Evolutionary conservation across 2,329 filamentous ascomycete genomes (phyloP).

Genomic region (Botrytis fabae): DNA sequence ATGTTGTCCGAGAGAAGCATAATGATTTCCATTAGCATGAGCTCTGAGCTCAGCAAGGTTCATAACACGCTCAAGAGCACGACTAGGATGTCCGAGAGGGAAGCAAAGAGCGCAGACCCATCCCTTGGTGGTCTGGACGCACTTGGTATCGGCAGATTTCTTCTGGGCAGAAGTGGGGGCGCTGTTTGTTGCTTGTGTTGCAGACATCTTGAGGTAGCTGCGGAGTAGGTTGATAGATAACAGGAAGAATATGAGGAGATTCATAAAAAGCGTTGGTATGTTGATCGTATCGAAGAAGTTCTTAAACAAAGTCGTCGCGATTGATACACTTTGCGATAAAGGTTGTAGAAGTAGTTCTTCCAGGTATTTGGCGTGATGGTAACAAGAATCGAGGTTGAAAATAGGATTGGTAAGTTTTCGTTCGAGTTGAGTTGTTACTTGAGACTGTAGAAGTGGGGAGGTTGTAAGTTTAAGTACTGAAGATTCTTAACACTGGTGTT

Average conservation of each 20-base stretch:
- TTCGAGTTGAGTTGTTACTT: background rate
- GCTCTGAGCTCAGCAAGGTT: background rate
- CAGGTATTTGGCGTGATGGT: background rate
- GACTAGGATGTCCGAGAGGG: constrained; percentile 5
- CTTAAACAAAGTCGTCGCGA: background rate
- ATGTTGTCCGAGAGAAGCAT: background rate
- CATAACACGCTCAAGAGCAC: constrained; percentile 9
- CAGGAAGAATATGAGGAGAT: background rate
- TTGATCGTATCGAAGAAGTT: background rate
- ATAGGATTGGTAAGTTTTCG: background rate
- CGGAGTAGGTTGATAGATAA: background rate
- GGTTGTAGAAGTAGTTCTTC: background rate
- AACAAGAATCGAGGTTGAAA: background rate
- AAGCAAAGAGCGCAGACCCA: constrained; percentile 21
- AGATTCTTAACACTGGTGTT: background rate
- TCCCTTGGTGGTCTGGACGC: constrained; percentile 11
- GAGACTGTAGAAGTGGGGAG: too few relatives aligned
- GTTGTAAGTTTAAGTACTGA: background rate
- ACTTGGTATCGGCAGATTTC: constrained; percentile 1
- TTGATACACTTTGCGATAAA: background rate
- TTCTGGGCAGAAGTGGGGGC: background rate
- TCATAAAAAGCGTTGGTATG: background rate
- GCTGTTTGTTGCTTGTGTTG: background rate
- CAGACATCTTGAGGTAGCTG: background rate
- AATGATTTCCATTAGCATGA: constrained; percentile 1